Percentiles rank a stretch among this genome's conserved stretches.
phyloP scores from a whole-genome alignment of 306 rosid species.

The Citrullus amarus region DNA sequence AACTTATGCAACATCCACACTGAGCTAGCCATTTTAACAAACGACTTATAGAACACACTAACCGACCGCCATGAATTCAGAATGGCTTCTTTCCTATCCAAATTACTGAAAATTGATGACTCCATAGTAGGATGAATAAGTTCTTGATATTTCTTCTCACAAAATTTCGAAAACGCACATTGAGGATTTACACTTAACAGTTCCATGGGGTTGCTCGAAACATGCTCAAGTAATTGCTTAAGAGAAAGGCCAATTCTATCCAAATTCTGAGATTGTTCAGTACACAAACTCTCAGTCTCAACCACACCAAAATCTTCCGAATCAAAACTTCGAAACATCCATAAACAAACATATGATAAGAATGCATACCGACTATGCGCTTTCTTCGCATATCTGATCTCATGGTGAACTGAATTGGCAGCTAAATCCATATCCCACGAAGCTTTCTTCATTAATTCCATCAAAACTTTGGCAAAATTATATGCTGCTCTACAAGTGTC shows the following conservation, averaged over 20 bases:
- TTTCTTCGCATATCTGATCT: constrained; percentile 51
- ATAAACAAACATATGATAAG: constrained; percentile 76
- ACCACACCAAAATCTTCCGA: constrained; percentile 29
- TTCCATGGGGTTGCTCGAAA: constrained; percentile 81
- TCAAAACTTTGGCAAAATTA: constrained; percentile 61
- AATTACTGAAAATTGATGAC: constrained; percentile 59
- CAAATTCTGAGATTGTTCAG: constrained; percentile 20
- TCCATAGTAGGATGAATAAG: constrained; percentile 81
- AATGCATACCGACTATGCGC: constrained; percentile 68
- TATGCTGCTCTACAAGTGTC: constrained; percentile 68
- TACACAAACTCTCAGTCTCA: constrained; percentile 17
- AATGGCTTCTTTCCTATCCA: constrained; percentile 57
- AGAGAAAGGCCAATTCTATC: constrained; percentile 24
- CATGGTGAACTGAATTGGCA: constrained; percentile 52
- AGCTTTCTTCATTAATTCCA: constrained; percentile 77
- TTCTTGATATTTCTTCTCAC: constrained; percentile 74
- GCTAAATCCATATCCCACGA: constrained; percentile 90
- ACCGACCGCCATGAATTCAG: constrained; percentile 79
- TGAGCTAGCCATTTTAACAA: constrained; percentile 83
- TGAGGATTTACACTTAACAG: constrained; percentile 43
- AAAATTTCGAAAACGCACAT: constrained; percentile 64
- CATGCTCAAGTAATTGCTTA: constrained; percentile 82
- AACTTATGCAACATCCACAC: constrained; percentile 81
- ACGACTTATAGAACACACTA: constrained; percentile 77
- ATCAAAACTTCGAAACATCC: constrained; percentile 72